Evolutionary conservation across 257 asterid genomes (phyloP), one percentile per base, ranked within the genome.

Genomic region (Ophiorrhiza pumila): DNA sequence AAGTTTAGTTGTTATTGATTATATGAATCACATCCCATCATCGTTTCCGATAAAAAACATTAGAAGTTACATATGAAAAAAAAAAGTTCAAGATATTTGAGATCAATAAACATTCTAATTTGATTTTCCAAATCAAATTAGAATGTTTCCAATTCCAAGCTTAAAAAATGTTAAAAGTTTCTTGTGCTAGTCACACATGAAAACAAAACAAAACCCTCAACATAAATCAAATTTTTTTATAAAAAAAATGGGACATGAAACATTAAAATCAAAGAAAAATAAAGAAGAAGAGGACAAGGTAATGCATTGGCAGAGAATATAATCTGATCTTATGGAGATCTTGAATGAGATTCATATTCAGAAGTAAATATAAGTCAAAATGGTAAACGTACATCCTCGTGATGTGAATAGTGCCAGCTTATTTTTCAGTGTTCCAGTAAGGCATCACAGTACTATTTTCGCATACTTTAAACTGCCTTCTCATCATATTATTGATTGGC

Each of bases 251-350:
- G 17, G 8, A 8, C 0, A 0, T 0, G 27, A 12, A 25, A 23
- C 2, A 64, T 0, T 18, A 25, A 6, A 7, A 23, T 20, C 37
- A 42, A 62, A n/a, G 10, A 17, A 46, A 22, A 12, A 42, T 35
- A 65, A 65, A 46, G 34, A 45, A 34, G 27, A 58, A 69, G 79
- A 47, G 42, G 74, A 69, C 71, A 76, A 60, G 65, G 46, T 13
- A 42, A 8, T 60, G 64, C 25, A 27, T 31, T 62, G 60, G 74
- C 56, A 75, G 62, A 64, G 74, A 75, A 75, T 70, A 69, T 61
- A 50, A 69, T 69, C 66, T 69, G 67, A 76, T 76, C 73, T 69
- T 69, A 41, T 39, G 41, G 0, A 69, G 71, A 76, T 69, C 71
- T 76, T 65, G 27, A 49, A 69, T 61, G 65, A 60, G 75, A 76